Evolutionary conservation across 768 basidiomycete genomes (phyloP), one percentile per base, ranked within the genome.

Genomic region (Tricholoma sp.): DNA sequence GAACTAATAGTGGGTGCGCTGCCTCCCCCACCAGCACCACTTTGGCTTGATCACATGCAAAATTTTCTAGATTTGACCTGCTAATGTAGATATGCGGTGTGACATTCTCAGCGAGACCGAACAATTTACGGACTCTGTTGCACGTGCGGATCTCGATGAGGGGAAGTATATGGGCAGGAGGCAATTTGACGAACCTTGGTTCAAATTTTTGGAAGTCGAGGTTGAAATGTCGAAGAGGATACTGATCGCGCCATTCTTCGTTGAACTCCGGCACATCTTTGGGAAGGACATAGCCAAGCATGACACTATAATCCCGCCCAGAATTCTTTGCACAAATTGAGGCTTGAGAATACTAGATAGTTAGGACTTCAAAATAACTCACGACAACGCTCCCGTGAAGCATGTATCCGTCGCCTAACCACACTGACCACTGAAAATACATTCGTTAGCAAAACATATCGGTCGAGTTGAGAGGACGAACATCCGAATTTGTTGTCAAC

Each of bases 21-120:
- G 83, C 83, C 54, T 85, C 82, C 50, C 84, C 85, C n/a, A 84
- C 74, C 14, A 85, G 67, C 14, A 81, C 75, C 19, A 81, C 67
- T 51, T 75, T 72, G 7, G 78, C 80, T 18, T 67, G 65, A 10
- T 77, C 72, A 61, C 83, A 81, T 5, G 80, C 77, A 69, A 81
- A 76, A 49, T 71, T 75, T 29, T 83, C 80, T 19, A 81, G 64
- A 41, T 66, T 52, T 4, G 71, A 67, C 27, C 68, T 65, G 7
- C 63, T 57, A 31, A 65, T 60, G 58, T 69, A 69, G 18, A 72
- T 66, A 21, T 69, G 71, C 22, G 72, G 67, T 19, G 59, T 68
- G 16, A 73, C 64, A 0, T 59, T 59, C 32, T 63, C 67, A 6
- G 67, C 72, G 47, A 71, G 53, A 9, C 60, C 61, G 27, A 76